phyloP scores from a whole-genome alignment of 2,329 filamentous ascomycete genomes.

The Eutypa lata region DNA sequence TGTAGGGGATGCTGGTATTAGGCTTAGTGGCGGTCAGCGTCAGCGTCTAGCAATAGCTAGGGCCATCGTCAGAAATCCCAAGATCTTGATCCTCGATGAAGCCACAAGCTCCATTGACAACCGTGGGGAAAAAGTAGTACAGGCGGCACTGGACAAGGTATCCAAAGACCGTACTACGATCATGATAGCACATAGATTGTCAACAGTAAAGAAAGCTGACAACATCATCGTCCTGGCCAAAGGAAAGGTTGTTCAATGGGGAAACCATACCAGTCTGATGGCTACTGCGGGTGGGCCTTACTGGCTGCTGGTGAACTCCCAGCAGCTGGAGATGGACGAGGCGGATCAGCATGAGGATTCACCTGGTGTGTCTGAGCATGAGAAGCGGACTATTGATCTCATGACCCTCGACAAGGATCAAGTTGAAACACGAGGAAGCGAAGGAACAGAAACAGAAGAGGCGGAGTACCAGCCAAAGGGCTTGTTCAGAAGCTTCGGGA shows the following conservation, averaged over 20 bases:
- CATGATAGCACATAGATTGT: conserved; percentile 61
- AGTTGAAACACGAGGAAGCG: conserved; percentile 13
- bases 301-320: conserved; percentile 61
- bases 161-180: conserved; percentile 61
- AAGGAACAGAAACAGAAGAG: conserved; percentile 8
- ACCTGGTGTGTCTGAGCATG: conserved; percentile 26
- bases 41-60: conserved; percentile 66
- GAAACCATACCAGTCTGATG: conserved; percentile 71
- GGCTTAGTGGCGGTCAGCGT: conserved; percentile 65
- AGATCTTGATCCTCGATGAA: conserved; percentile 65
- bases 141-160: conserved; percentile 53
- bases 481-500: conserved; percentile 23
- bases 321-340: conserved; percentile 51
- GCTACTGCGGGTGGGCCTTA: conserved; percentile 60
- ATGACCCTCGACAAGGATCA: conserved; percentile 41
- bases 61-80: conserved; percentile 60
- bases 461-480: conserved; percentile 16
- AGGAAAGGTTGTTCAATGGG: conserved; percentile 69
- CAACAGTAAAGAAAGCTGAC: conserved; percentile 45
- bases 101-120: conserved; percentile 57
- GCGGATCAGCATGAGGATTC: conserved; percentile 31
- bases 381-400: conserved; percentile 36
- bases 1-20: conserved; percentile 63
- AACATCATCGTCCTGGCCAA: conserved; percentile 43
- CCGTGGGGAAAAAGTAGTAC: conserved; percentile 47